Evolutionary conservation across 179 eudicot genomes (phyloP).

Genomic region (Heliamphora pulchella): DNA sequence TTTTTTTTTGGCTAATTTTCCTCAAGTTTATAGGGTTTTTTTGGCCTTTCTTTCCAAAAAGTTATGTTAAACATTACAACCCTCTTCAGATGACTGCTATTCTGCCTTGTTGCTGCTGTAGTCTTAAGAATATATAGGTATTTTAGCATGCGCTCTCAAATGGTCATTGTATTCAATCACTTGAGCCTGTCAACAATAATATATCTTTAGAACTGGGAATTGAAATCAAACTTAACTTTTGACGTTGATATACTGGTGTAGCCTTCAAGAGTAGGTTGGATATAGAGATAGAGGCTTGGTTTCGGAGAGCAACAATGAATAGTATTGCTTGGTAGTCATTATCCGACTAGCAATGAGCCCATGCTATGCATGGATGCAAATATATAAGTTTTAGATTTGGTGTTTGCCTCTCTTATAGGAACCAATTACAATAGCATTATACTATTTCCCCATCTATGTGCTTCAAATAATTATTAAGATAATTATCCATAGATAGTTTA

Average conservation of each 20-base stretch:
- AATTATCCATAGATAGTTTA: too few species aligned
- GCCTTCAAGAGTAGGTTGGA: neutral
- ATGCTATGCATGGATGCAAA: too few species aligned
- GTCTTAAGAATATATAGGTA: neutral
- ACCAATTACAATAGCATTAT: too few species aligned
- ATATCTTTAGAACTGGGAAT: too few species aligned
- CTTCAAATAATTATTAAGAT: too few species aligned
- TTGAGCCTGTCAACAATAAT: too few species aligned
- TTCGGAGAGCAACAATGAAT: neutral
- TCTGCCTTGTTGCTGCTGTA: neutral
- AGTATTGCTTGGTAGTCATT: neutral
- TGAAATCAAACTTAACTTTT: too few species aligned
- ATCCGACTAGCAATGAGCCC: neutral
- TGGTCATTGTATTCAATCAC: neutral
- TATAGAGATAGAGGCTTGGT: neutral
- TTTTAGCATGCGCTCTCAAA: neutral
- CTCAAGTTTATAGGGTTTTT: neutral
- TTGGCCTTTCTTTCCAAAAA: neutral
- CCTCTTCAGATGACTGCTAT: slow-evolving; percentile 6
- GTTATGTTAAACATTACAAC: neutral
- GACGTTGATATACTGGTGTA: neutral
- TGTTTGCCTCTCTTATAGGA: too few species aligned
- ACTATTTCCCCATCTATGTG: too few species aligned
- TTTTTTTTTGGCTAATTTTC: neutral
- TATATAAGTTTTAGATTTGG: too few species aligned